These are phyloP conservation scores for Raddia guianensis DNA, from an alignment of 176 grass and related monocot species.

Conservation along the genomic window DNA sequence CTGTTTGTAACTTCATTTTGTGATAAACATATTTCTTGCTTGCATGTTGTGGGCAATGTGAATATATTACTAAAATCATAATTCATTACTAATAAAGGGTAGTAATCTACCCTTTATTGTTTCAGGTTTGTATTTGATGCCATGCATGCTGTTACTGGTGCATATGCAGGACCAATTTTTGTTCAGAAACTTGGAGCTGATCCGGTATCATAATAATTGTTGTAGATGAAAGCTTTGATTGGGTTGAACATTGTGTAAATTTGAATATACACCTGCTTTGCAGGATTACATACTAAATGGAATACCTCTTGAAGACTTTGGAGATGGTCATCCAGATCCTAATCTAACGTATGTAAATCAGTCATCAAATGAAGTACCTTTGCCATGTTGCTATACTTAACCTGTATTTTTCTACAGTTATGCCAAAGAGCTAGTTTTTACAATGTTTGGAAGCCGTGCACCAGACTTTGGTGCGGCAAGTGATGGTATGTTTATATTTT, in stretches of 20 bases:
- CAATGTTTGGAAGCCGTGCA: conserved; percentile 73
- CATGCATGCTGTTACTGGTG: conserved; percentile 93
- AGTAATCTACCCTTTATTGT: conserved; percentile 34
- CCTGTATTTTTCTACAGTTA: conserved; percentile 60
- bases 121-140: conserved; percentile 84
- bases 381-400: not conserved
- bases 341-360: conserved; percentile 79
- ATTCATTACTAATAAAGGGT: conserved; percentile 19
- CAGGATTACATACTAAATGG: conserved; percentile 87
- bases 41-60: not conserved
- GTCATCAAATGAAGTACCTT: conserved; percentile 1
- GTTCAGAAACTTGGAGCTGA: conserved; percentile 79
- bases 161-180: conserved; percentile 93
- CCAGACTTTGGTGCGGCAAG: conserved; percentile 94
- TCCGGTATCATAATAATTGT: conserved; percentile 48
- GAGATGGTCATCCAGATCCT: conserved; percentile 85
- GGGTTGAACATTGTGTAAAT: conserved; percentile 28
- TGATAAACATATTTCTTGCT: conserved; percentile 1
- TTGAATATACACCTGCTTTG: conserved; percentile 36
- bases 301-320: conserved; percentile 87
- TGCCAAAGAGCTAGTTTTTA: conserved; percentile 86
- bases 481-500: conserved; percentile 65
- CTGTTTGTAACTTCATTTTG: not conserved
- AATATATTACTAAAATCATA: conserved; percentile 13
- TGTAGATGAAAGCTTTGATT: conserved; percentile 16